Percentiles rank a stretch among this genome's conserved stretches.
phyloP scores from a whole-genome alignment of 2,329 filamentous ascomycete genomes.

The Beauveria scarabaeidicola region DNA sequence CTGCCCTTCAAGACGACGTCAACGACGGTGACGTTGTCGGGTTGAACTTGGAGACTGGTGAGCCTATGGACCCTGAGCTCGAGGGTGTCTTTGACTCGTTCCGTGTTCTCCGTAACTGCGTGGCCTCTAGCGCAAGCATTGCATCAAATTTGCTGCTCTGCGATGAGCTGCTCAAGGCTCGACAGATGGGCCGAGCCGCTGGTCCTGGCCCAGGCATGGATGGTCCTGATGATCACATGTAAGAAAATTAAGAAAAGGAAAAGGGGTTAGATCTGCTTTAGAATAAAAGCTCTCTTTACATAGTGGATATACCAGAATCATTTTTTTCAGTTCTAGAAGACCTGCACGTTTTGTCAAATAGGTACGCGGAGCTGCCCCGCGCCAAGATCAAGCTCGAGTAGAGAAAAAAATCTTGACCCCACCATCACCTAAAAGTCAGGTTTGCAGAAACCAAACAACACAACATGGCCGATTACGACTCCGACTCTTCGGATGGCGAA shows the following conservation, averaged over 20 bases:
- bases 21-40: slow-evolving; percentile 78
- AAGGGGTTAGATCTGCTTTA: slow-evolving; percentile 28
- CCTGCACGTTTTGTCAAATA: neutral
- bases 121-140: slow-evolving; percentile 90
- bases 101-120: slow-evolving; percentile 84
- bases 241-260: slow-evolving; percentile 21
- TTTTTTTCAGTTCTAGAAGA: neutral
- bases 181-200: slow-evolving; percentile 74
- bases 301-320: slow-evolving; percentile 16
- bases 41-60: slow-evolving; percentile 75
- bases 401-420: slow-evolving; percentile 33
- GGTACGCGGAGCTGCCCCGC: slow-evolving; percentile 17
- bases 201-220: slow-evolving; percentile 59
- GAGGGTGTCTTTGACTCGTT: slow-evolving; percentile 95
- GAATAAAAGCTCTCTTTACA: slow-evolving; percentile 26
- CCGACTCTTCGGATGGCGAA: slow-evolving; percentile 67
- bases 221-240: slow-evolving; percentile 46
- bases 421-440: slow-evolving; percentile 20
- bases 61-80: slow-evolving; percentile 90
- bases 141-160: slow-evolving; percentile 91
- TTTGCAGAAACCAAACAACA: neutral
- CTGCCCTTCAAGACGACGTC: slow-evolving; percentile 77
- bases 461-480: slow-evolving; percentile 71
- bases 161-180: slow-evolving; percentile 93
- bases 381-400: slow-evolving; percentile 5